These are phyloP conservation scores for Fusarium pininemorale DNA, from an alignment of 2,329 filamentous ascomycete species.

Conservation along the genomic window DNA sequence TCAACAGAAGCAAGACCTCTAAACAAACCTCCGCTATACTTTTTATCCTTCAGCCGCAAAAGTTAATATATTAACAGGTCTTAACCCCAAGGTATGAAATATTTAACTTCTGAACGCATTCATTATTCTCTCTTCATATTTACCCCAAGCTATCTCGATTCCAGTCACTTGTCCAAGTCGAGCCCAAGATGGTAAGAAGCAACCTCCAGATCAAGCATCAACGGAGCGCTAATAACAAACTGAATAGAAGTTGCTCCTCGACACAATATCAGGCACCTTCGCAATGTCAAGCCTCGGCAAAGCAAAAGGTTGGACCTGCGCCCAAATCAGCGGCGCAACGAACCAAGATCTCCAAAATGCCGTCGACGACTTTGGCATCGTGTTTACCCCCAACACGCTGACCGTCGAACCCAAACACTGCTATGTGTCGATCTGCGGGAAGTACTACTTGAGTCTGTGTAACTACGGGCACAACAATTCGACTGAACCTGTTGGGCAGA, in stretches of 20 bases:
- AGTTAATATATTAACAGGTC: too few species aligned
- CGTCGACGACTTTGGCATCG: neutral
- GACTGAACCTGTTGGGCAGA: neutral
- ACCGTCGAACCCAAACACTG: neutral
- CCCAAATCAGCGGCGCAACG: neutral
- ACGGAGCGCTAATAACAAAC: neutral
- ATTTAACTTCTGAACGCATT: neutral
- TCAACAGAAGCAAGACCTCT: too few species aligned
- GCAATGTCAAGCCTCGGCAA: neutral
- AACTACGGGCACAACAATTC: neutral
- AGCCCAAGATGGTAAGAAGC: neutral
- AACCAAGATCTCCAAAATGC: neutral
- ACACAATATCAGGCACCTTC: neutral
- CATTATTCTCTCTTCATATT: neutral
- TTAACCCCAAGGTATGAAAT: neutral
- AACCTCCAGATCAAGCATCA: neutral
- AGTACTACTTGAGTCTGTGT: neutral
- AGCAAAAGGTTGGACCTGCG: neutral
- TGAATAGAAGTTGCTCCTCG: neutral
- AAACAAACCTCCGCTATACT: too few species aligned
- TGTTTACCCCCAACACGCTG: neutral
- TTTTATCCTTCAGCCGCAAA: too few species aligned
- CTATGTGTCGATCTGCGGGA: neutral
- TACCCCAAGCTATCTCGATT: fast-evolving
- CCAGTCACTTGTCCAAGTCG: neutral